These are phyloP conservation scores for Xylariaceae sp. DNA, from an alignment of 2,329 filamentous ascomycete genomes.

Conservation along the genomic window DNA sequence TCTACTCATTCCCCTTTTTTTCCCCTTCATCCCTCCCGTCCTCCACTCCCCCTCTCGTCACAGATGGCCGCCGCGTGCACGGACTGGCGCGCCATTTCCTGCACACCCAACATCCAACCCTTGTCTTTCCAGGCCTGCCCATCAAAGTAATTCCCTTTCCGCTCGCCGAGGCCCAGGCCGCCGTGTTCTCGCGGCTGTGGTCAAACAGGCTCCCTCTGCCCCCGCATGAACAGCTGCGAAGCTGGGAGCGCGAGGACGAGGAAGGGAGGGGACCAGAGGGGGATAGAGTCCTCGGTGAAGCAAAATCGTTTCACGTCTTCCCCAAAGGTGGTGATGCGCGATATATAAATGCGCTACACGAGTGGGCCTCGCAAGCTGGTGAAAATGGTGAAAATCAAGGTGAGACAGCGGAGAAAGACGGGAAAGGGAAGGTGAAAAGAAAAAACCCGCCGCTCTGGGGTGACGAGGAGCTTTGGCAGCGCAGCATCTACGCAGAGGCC, in stretches of 20 bases:
- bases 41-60: constrained; percentile 48
- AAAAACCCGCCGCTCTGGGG: constrained; percentile 70
- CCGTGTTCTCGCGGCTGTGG: constrained; percentile 72
- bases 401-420: constrained; percentile 23
- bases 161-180: constrained; percentile 70
- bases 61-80: constrained; percentile 62
- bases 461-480: constrained; percentile 64
- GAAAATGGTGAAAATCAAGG: neutral
- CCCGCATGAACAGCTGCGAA: constrained; percentile 54
- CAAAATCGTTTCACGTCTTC: constrained; percentile 44
- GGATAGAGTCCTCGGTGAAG: constrained; percentile 40
- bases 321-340: constrained; percentile 55
- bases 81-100: constrained; percentile 77
- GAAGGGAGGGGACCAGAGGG: constrained; percentile 45
- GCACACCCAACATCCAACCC: constrained; percentile 66
- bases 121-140: constrained; percentile 70
- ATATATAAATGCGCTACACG: constrained; percentile 64
- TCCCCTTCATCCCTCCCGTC: constrained; percentile 30
- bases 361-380: constrained; percentile 49
- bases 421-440: constrained; percentile 55
- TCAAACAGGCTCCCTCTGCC: constrained; percentile 65
- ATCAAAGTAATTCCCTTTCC: constrained; percentile 88
- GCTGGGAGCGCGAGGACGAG: constrained; percentile 60
- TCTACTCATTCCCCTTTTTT: constrained; percentile 77
- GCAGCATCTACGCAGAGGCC: constrained; percentile 61